A percentile compares a stretch with the other conserved stretches of the same genome.
These are phyloP conservation scores for Rhododendron kiyosumense DNA, from an alignment of 148 eudicot genomes.

Conservation along the genomic window DNA sequence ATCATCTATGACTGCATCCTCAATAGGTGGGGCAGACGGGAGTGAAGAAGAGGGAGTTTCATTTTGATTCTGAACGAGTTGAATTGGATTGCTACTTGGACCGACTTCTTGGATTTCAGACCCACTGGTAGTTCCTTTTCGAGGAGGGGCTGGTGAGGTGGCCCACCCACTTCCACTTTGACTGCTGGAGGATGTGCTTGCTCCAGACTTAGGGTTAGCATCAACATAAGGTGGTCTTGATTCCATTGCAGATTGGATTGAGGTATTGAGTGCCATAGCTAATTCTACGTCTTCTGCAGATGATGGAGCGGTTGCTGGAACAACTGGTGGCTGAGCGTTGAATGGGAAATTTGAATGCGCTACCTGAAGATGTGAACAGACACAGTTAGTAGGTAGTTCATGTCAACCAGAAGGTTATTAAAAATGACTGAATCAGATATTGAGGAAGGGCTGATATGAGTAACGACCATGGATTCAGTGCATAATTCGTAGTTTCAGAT, in stretches of 20 bases:
- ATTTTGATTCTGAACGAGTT: conserved; percentile 11
- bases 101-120: conserved; percentile 28
- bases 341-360: conserved; percentile 63
- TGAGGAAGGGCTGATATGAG: not conserved
- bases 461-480: not conserved
- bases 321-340: conserved; percentile 32
- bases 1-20: conserved; percentile 27
- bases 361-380: conserved; percentile 37
- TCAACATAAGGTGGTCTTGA: conserved; percentile 29
- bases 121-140: conserved; percentile 29
- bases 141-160: conserved; percentile 12
- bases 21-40: conserved; percentile 67
- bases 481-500: not conserved
- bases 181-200: conserved; percentile 31
- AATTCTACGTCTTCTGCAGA: conserved; percentile 52
- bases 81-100: conserved; percentile 27
- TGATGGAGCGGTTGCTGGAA: conserved; percentile 27
- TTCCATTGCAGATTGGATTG: conserved; percentile 54
- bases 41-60: conserved; percentile 19
- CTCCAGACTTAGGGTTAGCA: conserved; percentile 15
- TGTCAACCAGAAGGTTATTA: not conserved
- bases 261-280: conserved; percentile 72
- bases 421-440: not conserved
- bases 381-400: not conserved
- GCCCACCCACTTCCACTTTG: not conserved